Evolutionary conservation across 306 rosid species (phyloP), one percentile per base, ranked within the genome.

Genomic region (Cicer bijugum): DNA sequence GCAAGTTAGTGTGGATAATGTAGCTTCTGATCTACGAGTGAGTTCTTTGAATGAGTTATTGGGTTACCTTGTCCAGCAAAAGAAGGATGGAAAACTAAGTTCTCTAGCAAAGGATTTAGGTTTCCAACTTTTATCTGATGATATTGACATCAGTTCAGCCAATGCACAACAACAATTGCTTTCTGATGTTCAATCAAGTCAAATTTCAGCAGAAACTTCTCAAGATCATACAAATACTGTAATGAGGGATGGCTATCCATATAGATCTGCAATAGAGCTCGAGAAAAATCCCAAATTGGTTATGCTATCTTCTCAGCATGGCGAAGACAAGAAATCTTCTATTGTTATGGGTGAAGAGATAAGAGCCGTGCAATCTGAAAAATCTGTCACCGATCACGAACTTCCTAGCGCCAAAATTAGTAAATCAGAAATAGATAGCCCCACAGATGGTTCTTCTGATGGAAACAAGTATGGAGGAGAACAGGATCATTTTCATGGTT

Each of bases 61-160:
- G 82, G 74, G 78, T 60, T 58, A 70, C 52, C 55, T 88, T 82
- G 86, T 86, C 69, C 84, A 48, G 85, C 82, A 89, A 83, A 87
- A 91, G 68, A 83, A 83, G 69, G 87, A 82, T 48, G 70, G 78
- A 46, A 89, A 82, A 72, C 82, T 94, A 79, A 89, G 96, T 82
- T 87, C 96, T 75, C 84, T 94, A n/a, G 96, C 93, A 20, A 86
- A 88, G 81, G 92, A 88, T 60, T 84, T 91, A 66, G 98, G 98
- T 78, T 91, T 94, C 82, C 96, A 89, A 83, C 97, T 94, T 78
- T 71, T 94, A 79, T 94, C 98, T 70, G 89, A 84, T 77, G 98
- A 91, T 72, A 74, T 91, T 76, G 91, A 94, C 85, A 78, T 94
- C 61, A 84, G 85, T 71, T 66, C 84, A 56, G 78, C 70, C 23